Conservation (phyloP, 306 rosid genomes). For the Hippophae rhamnoides region DNA sequence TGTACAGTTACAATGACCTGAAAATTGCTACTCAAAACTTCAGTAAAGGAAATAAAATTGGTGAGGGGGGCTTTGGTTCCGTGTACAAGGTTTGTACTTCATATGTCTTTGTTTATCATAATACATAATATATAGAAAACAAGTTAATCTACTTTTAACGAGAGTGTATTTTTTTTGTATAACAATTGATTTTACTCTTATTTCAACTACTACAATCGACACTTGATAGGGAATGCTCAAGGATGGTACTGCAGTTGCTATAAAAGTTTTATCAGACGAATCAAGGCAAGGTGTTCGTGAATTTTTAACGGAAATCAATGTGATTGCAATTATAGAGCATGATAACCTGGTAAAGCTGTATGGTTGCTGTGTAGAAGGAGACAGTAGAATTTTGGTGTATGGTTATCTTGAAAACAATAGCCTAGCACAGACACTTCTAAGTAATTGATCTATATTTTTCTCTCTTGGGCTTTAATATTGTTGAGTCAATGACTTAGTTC, state of each 20-base stretch:
- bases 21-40: conserved; percentile 48
- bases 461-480: conserved; percentile 10
- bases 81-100: conserved; percentile 61
- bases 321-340: conserved; percentile 56
- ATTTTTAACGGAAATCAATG: conserved; percentile 81
- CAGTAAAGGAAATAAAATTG: conserved; percentile 46
- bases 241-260: conserved; percentile 50
- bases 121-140: too few species aligned
- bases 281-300: conserved; percentile 60
- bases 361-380: conserved; percentile 69
- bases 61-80: conserved; percentile 82
- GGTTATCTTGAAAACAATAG: conserved; percentile 82
- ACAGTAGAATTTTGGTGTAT: conserved; percentile 69
- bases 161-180: neutral
- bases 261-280: conserved; percentile 61
- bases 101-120: neutral
- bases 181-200: neutral
- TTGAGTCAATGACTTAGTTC: conserved; percentile 15
- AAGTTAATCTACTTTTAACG: too few species aligned
- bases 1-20: conserved; percentile 54
- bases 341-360: conserved; percentile 67
- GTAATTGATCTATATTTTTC: conserved; percentile 24
- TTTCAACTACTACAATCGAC: neutral
- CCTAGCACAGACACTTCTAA: conserved; percentile 62
- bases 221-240: conserved; percentile 40